These are phyloP conservation scores for Lactifluus rugatus DNA, from an alignment of 768 basidiomycete genomes.

Conservation along the genomic window DNA sequence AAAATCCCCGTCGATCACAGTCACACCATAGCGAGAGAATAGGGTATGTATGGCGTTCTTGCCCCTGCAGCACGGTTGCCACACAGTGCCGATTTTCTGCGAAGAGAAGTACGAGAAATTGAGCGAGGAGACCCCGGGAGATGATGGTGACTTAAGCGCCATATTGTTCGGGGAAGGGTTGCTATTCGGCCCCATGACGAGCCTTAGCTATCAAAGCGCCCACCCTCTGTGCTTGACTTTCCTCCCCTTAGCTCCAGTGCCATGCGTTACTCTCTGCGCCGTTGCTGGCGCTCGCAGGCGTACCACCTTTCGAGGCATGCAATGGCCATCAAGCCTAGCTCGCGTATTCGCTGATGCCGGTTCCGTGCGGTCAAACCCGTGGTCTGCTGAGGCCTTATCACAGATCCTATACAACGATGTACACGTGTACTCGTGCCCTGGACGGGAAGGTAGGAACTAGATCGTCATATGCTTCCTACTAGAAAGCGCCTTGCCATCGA, in stretches of 20 bases:
- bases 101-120: background rate
- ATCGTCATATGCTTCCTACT: background rate
- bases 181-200: background rate
- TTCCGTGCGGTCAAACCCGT: background rate
- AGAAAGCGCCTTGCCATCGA: background rate
- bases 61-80: background rate
- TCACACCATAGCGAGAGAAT: too few species aligned
- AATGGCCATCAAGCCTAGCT: background rate
- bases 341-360: background rate
- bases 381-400: background rate
- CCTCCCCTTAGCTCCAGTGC: background rate
- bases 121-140: background rate
- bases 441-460: background rate
- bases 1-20: background rate
- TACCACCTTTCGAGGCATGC: background rate
- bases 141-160: background rate
- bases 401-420: background rate
- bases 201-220: background rate
- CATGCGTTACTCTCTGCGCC: background rate
- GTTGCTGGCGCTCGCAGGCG: background rate
- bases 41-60: background rate
- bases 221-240: background rate
- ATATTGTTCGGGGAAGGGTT: background rate
- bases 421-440: background rate
- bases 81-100: background rate